Conservation (phyloP, 2,329 filamentous ascomycete species). For the Trichoderma endophyticum region DNA sequence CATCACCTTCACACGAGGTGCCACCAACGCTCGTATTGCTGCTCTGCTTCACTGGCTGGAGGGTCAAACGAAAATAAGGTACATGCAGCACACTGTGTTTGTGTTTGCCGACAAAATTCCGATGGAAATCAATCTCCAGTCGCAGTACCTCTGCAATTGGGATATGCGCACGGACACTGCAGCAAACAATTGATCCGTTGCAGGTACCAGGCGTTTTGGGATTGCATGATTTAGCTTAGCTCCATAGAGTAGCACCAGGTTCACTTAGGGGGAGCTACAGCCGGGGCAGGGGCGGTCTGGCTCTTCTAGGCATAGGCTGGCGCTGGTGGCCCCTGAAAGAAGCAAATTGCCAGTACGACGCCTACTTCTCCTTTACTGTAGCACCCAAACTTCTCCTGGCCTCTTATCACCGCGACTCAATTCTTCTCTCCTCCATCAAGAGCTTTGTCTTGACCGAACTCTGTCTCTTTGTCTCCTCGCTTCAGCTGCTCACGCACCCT, state of each 20-base stretch:
- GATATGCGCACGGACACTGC: neutral
- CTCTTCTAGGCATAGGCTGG: constrained; percentile 9
- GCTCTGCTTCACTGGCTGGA: neutral
- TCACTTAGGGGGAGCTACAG: constrained; percentile 15
- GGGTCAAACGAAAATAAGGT: neutral
- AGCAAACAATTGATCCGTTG: neutral
- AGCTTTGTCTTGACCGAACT: constrained; percentile 14
- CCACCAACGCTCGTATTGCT: neutral
- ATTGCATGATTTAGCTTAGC: neutral
- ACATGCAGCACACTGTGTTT: neutral
- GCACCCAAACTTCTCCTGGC: constrained; percentile 16
- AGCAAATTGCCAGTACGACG: constrained; percentile 17
- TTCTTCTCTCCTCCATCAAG: constrained; percentile 17
- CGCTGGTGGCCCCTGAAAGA: constrained; percentile 17
- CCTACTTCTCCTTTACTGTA: constrained; percentile 17
- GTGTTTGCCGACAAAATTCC: neutral
- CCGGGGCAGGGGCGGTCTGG: constrained; percentile 20
- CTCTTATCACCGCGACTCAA: constrained; percentile 16
- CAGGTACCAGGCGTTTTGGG: neutral
- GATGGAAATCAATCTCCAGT: neutral
- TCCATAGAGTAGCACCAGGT: neutral
- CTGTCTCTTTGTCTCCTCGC: constrained; percentile 16
- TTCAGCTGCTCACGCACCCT: constrained; percentile 4
- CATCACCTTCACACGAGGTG: neutral
- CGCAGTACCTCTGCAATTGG: neutral